Conservation (phyloP, 331 rosid genomes). For the Ulmus americana region DNA sequence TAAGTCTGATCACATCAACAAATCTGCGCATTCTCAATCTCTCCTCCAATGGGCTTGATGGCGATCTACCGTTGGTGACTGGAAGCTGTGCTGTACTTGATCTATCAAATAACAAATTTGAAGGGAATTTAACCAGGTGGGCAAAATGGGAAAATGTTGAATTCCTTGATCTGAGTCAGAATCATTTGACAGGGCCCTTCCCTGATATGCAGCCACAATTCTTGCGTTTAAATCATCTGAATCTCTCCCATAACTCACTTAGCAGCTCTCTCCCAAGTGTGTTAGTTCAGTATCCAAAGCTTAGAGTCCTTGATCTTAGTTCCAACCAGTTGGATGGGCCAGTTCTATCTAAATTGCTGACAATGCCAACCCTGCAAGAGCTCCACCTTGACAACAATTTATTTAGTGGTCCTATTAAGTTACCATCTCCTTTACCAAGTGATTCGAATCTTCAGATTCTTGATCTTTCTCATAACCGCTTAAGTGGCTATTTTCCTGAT, state of each 20-base stretch:
- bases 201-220: conserved; percentile 84
- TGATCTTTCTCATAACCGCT: conserved; percentile 75
- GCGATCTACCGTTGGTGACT: conserved; percentile 76
- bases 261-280: conserved; percentile 55
- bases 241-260: conserved; percentile 66
- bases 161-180: conserved; percentile 79
- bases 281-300: conserved; percentile 72
- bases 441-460: conserved; percentile 66
- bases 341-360: conserved; percentile 47
- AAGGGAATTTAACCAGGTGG: conserved; percentile 74
- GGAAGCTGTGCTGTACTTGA: conserved; percentile 90
- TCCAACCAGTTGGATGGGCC: conserved; percentile 68
- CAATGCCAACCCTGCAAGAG: conserved; percentile 72
- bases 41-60: conserved; percentile 65
- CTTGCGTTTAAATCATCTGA: conserved; percentile 67
- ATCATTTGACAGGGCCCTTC: conserved; percentile 62
- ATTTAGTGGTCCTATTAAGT: conserved; percentile 56
- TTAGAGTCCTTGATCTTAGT: conserved; percentile 77
- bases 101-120: conserved; percentile 70
- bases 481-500: conserved; percentile 81
- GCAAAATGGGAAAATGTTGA: conserved; percentile 87
- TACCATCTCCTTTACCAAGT: conserved; percentile 42
- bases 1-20: conserved; percentile 65
- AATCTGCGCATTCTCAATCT: conserved; percentile 60
- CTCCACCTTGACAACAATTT: conserved; percentile 67